Base-by-base conservation (phyloP, 352 stramenopile species). In the Phytophthora palmivora region DNA sequence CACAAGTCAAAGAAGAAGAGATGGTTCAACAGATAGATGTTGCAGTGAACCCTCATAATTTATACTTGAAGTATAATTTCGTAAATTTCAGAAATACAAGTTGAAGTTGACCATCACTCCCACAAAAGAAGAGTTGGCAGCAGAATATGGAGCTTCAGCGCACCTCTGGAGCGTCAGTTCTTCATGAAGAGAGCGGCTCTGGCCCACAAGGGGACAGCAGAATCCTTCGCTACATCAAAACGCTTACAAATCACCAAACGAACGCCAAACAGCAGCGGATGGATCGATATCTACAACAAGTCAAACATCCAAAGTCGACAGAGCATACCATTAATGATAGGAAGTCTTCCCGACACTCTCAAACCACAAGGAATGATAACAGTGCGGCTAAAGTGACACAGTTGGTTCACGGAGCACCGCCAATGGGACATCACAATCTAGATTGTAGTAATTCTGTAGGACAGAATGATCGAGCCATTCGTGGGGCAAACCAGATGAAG, bases 1-100 rank as follows among this genome's bases (percentile, higher is more conserved):
- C 70, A 77, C 72, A 91, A 91, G 63, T 84, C 78, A 11, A 76
- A 87, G 37, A 76, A 75, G 22, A 84, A 81, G 44, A 62, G 69
- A 24, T 90, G 81, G 80, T 87, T 68, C 33, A 58, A 73, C 30
- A 69, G 51, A 73, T 57, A 70, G 24, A 28, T 28, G 37, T 38
- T 56, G 12, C 32, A 33, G 22, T 32, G 18, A 14, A 44, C 28
- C 11, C 18, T 41, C 15, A 38, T 6, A 28, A 45, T 26, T 49
- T 58, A n/a, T n/a, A n/a, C n/a, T n/a, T n/a, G n/a, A n/a, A n/a
- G n/a, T 41, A 41, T 8, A 45, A 39, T 39, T 37, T 6, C 8
- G n/a, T 61, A 61, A 38, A 61, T 49, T 48, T 64, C n/a, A 57
- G 6, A 64, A 28, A n/a, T 44, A 32, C 41, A 52, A 44, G 64